phyloP scores from a whole-genome alignment of 495 filamentous ascomycete genomes.

The Letharia columbiana region DNA sequence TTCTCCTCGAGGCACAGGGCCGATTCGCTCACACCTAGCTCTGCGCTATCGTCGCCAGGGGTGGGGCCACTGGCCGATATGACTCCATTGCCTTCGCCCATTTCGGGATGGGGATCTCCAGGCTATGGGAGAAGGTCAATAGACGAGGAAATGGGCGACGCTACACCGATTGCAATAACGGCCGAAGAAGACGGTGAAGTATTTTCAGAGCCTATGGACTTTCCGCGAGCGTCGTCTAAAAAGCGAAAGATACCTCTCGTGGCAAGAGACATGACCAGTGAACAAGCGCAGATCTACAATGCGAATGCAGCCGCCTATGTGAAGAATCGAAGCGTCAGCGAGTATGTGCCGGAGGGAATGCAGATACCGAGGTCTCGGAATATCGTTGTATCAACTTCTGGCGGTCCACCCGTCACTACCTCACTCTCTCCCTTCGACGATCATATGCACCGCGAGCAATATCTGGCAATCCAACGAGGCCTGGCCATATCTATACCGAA shows the following conservation, averaged over 20 bases:
- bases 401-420: conserved; percentile 34
- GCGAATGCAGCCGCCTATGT: conserved; percentile 37
- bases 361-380: conserved; percentile 57
- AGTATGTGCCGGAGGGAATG: conserved; percentile 68
- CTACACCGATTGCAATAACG: conserved; percentile 4
- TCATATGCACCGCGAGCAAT: conserved; percentile 67
- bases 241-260: conserved; percentile 43
- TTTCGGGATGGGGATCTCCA: conserved; percentile 65
- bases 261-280: conserved; percentile 24
- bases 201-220: conserved; percentile 1
- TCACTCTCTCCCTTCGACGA: conserved; percentile 31
- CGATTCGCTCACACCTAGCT: conserved; percentile 52
- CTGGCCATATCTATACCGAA: conserved; percentile 48
- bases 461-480: conserved; percentile 70
- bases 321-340: conserved; percentile 77
- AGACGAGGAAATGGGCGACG: conserved; percentile 40
- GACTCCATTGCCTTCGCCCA: conserved; percentile 85
- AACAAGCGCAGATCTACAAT: conserved; percentile 25
- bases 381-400: conserved; percentile 58
- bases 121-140: conserved; percentile 53
- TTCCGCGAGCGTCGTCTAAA: conserved; percentile 37
- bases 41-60: conserved; percentile 57
- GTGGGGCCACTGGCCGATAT: conserved; percentile 80
- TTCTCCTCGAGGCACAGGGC: conserved; percentile 36
- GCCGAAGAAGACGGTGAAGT: neutral